These are phyloP conservation scores for Conidiobolus incongruus DNA, from an alignment of 371 early-diverging fungal genomes.

Conservation along the genomic window DNA sequence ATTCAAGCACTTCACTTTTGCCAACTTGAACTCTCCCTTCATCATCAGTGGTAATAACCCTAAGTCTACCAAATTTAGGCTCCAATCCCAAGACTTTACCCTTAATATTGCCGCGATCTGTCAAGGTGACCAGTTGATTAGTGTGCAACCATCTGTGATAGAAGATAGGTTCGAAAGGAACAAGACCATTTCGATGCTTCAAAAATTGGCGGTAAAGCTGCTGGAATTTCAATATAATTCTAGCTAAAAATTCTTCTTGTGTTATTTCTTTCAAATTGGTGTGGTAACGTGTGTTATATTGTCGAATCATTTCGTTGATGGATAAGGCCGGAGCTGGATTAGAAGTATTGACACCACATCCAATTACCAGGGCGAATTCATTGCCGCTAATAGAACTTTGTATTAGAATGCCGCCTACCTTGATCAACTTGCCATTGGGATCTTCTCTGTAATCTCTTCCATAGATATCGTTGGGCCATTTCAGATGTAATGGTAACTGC, in stretches of 20 bases:
- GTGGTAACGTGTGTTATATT: constrained; percentile 18
- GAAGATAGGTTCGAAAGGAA: constrained; percentile 43
- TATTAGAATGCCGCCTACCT: constrained; percentile 77
- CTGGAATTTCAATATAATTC: constrained; percentile 49
- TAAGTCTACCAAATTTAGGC: constrained; percentile 44
- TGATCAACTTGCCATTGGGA: constrained; percentile 15
- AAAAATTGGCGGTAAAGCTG: constrained; percentile 40
- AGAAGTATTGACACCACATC: constrained; percentile 60
- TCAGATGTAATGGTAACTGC: constrained; percentile 52
- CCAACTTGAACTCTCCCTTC: constrained; percentile 8
- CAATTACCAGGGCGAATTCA: constrained; percentile 59
- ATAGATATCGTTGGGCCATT: constrained; percentile 96
- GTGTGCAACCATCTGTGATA: constrained; percentile 71
- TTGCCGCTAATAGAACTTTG: constrained; percentile 43
- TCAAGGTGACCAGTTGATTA: constrained; percentile 40
- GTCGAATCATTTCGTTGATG: constrained; percentile 47
- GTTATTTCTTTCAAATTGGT: constrained; percentile 21
- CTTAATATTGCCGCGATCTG: constrained; percentile 21
- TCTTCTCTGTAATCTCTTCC: constrained; percentile 10
- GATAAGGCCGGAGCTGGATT: constrained; percentile 66
- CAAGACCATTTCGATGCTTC: constrained; percentile 28
- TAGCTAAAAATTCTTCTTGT: constrained; percentile 48
- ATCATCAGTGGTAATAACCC: constrained; percentile 27
- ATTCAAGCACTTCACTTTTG: constrained; percentile 18
- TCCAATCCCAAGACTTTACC: constrained; percentile 59